Evolutionary conservation across 345 rosid genomes (phyloP).

Genomic region (Rhizophora mangle): DNA sequence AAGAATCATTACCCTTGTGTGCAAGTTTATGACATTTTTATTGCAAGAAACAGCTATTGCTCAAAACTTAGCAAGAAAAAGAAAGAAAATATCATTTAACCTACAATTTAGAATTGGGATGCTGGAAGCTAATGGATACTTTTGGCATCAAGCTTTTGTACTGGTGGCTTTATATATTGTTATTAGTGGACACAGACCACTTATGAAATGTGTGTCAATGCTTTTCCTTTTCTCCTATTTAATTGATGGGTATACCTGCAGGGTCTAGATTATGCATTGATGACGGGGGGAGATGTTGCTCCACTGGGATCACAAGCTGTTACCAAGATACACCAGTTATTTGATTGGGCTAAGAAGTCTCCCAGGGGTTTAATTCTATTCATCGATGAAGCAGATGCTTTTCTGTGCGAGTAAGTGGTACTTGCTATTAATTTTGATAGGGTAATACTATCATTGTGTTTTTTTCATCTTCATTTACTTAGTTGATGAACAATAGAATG

Average conservation of each 20-base stretch:
- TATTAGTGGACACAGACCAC: not conserved
- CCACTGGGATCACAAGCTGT: slow-evolving; percentile 98
- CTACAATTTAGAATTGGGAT: not conserved
- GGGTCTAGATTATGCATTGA: slow-evolving; percentile 98
- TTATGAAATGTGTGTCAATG: not conserved
- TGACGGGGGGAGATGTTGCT: slow-evolving; percentile 99
- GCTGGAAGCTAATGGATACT: slow-evolving; percentile 4
- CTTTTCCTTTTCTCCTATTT: slow-evolving; percentile 9
- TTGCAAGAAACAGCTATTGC: not conserved
- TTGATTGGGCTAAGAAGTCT: slow-evolving; percentile 96
- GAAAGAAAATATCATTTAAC: not conserved
- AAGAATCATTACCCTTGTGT: not conserved
- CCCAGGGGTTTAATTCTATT: slow-evolving; percentile 78
- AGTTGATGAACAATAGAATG: not conserved
- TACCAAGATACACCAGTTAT: slow-evolving; percentile 93
- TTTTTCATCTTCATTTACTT: not conserved
- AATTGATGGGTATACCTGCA: slow-evolving; percentile 30
- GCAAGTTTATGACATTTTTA: slow-evolving; percentile 2
- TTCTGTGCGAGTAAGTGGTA: slow-evolving; percentile 87
- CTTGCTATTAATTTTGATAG: not conserved
- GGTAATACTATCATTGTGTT: not conserved
- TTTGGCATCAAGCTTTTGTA: not conserved
- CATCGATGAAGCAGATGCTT: slow-evolving; percentile 99
- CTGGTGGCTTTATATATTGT: not conserved
- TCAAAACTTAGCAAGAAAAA: not conserved